phyloP scores from a whole-genome alignment of 192 early-diverging fungal species.

The Backusella circina region DNA sequence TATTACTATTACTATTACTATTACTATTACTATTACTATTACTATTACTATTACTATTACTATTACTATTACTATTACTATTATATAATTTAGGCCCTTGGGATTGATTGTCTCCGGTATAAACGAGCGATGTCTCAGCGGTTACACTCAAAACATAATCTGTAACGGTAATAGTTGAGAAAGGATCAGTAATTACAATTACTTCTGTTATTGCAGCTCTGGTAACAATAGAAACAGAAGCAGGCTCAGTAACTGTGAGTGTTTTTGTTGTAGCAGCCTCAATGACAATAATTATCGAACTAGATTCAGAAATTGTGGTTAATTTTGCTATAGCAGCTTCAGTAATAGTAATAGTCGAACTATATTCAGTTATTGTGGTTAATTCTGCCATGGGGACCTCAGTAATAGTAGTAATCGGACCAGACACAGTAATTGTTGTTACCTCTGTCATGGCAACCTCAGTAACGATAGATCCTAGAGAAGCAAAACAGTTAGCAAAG shows the following conservation, averaged over 20 bases:
- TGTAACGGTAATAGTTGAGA: background rate
- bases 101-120: background rate
- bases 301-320: no score
- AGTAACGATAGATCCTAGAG: background rate
- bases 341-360: background rate
- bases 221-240: background rate
- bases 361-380: background rate
- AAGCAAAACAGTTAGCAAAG: background rate
- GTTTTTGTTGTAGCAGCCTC: background rate
- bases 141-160: background rate
- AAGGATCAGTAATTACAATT: no score
- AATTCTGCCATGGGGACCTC: background rate
- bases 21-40: no score
- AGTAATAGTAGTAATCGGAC: background rate
- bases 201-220: no score
- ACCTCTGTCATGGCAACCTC: background rate
- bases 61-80: background rate
- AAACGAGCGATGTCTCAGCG: background rate
- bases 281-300: background rate
- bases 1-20: no score
- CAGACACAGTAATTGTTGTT: background rate
- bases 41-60: no score
- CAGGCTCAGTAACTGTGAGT: background rate
- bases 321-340: background rate
- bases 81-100: background rate